These are phyloP conservation scores for Epichloe festucae DNA, from an alignment of 2,329 filamentous ascomycete genomes.

Conservation along the genomic window DNA sequence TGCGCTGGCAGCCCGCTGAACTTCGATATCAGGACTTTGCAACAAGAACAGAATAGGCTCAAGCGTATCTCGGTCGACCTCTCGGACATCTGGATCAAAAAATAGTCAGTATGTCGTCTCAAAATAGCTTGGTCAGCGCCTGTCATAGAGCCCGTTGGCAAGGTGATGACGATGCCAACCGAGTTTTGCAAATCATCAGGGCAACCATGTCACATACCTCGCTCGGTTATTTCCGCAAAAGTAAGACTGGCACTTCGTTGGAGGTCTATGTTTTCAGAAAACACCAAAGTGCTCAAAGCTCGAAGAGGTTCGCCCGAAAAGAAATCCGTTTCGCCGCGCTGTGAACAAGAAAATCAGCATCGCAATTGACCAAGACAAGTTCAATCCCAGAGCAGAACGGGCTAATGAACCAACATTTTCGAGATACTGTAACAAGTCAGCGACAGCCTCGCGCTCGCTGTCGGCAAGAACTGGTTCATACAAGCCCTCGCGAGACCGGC, in stretches of 20 bases:
- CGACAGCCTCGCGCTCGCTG: conserved; percentile 91
- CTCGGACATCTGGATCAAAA: conserved; percentile 64
- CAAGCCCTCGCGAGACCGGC: conserved; percentile 65
- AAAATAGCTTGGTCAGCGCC: not conserved
- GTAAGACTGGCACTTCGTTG: conserved; percentile 95
- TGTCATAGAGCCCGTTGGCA: not conserved
- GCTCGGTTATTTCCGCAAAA: conserved; percentile 96
- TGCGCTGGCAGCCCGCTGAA: conserved; percentile 90
- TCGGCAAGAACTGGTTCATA: conserved; percentile 86
- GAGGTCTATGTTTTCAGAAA: conserved; percentile 96
- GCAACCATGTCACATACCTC: conserved; percentile 49
- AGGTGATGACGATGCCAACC: not conserved
- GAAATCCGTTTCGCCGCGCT: conserved; percentile 97
- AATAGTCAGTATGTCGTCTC: conserved; percentile 2
- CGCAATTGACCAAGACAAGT: not conserved
- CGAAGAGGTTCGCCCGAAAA: conserved; percentile 90
- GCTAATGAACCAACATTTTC: conserved; percentile 63
- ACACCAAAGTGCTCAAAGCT: conserved; percentile 89
- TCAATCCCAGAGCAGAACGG: not conserved
- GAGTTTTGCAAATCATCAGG: not conserved
- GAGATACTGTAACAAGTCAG: conserved; percentile 86
- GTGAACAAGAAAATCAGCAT: conserved; percentile 7
- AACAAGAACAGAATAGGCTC: conserved; percentile 92
- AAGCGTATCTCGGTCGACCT: conserved; percentile 88
- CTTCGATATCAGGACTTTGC: conserved; percentile 90